These are phyloP conservation scores for Trichosanthes cucumerina DNA, from an alignment of 306 rosid genomes.

Conservation along the genomic window DNA sequence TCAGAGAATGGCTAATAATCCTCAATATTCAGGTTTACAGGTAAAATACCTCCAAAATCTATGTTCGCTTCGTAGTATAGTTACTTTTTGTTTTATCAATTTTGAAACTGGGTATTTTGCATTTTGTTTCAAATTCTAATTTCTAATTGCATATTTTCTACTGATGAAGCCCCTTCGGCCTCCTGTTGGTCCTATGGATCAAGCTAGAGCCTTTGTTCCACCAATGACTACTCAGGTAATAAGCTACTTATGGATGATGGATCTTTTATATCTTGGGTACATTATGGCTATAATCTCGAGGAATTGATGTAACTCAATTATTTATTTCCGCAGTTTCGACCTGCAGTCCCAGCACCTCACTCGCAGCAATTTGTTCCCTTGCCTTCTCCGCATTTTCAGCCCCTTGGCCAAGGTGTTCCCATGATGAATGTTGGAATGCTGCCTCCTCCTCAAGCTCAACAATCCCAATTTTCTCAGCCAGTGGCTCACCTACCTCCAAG, in stretches of 20 bases:
- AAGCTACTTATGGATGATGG: background rate
- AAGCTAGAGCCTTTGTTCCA: slow-evolving; percentile 48
- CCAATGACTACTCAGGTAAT: slow-evolving; percentile 72
- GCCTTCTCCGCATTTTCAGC: slow-evolving; percentile 64
- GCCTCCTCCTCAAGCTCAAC: slow-evolving; percentile 46
- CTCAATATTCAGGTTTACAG: slow-evolving; percentile 72
- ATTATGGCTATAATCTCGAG: background rate
- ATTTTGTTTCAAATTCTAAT: background rate
- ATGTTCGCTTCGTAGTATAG: background rate
- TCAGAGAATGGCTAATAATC: slow-evolving; percentile 59
- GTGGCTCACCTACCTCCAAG: slow-evolving; percentile 57
- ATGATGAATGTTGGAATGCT: slow-evolving; percentile 59
- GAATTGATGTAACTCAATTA: background rate
- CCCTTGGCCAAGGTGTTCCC: slow-evolving; percentile 59
- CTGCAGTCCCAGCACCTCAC: slow-evolving; percentile 54
- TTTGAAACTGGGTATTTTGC: background rate
- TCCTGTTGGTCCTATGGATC: slow-evolving; percentile 64
- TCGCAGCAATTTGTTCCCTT: slow-evolving; percentile 59
- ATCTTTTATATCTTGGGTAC: background rate
- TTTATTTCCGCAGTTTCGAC: slow-evolving; percentile 50
- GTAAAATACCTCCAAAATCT: slow-evolving; percentile 20
- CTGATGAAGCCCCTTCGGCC: slow-evolving; percentile 60
- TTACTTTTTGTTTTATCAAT: background rate
- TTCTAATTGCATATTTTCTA: slow-evolving; percentile 3
- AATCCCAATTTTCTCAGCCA: slow-evolving; percentile 55